These are phyloP conservation scores for Ganoderma resinaceum DNA, from an alignment of 1,284 basidiomycete species.

Conservation along the genomic window DNA sequence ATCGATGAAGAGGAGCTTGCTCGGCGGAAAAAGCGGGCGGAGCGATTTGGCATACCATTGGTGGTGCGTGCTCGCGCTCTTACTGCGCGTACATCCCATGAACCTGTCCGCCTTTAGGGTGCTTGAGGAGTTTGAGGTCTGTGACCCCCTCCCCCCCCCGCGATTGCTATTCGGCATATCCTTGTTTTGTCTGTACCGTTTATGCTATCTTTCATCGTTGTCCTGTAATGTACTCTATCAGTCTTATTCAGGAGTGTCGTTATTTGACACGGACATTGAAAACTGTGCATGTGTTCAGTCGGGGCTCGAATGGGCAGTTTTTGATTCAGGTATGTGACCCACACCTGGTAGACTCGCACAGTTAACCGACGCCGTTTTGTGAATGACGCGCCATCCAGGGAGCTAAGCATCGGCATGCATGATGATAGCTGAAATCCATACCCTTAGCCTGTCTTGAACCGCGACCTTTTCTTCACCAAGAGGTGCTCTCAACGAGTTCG, in stretches of 20 bases:
- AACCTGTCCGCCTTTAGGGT: not conserved
- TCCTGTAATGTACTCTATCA: conserved; percentile 15
- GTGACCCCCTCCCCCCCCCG: not conserved
- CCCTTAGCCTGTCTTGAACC: not conserved
- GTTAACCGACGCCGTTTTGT: not conserved
- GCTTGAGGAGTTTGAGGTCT: conserved; percentile 5
- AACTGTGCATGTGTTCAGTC: not conserved
- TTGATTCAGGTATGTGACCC: not conserved
- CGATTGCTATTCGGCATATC: conserved; percentile 3
- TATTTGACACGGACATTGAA: not conserved
- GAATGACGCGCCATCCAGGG: not conserved
- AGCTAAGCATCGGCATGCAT: not conserved
- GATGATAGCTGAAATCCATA: not conserved
- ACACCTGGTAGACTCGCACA: not conserved
- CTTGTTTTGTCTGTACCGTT: not conserved
- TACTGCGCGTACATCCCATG: not conserved
- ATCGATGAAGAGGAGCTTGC: conserved; percentile 66
- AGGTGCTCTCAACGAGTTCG: not conserved
- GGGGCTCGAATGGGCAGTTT: not conserved
- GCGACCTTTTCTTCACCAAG: not conserved
- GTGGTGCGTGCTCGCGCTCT: conserved; percentile 18
- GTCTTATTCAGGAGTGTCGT: not conserved
- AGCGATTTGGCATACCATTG: conserved; percentile 55
- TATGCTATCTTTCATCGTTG: conserved; percentile 9
- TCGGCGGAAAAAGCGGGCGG: conserved; percentile 64